Evolutionary conservation across 257 asterid genomes (phyloP), one percentile per base, ranked within the genome.

Genomic region (Solanum gandarillasii): DNA sequence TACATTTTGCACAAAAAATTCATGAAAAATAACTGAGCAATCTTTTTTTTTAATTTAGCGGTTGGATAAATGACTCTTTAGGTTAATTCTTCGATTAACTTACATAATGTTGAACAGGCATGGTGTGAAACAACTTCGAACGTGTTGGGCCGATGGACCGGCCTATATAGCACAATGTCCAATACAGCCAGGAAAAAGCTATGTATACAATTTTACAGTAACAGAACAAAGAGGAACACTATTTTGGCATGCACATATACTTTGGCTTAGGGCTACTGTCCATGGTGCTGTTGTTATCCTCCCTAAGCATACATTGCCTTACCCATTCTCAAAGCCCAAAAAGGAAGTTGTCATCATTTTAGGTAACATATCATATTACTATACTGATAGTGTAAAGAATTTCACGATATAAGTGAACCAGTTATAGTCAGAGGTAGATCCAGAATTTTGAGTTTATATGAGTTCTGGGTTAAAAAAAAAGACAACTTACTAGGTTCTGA

Each of bases 121-220:
- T 27, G 93, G 93, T 13, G 52, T 90, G 9, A 87, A 85, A 36
- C 93, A 91, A 67, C 23, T 90, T 21, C 84, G 91, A 9, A 90
- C 91, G 1, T 91, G 92, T 7, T 91, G 93, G 93, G 88, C 93
- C 0, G 93, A 91, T 13, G 93, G 93, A 6, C 93, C 93, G 8
- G 93, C 93, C 6, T 90, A 90, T 29, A 88, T 90, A 60, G 88
- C 92, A 0, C 91, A 91, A 20, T 91, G 92, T 79, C 93, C 93
- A 67, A 91, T 91, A 62, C 91, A 87, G 31, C 90, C 90, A 0
- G 90, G 91, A 1, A 89, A 87, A 38, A 89, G 87, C 62, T 91
- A 89, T 58, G 62, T 88, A 21, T 89, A 91, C 86, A 89, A 90
- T 72, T 90, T 91, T 85, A 91, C 93, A 4, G 27, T 90, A 2